These are phyloP conservation scores for Irpex rosettiformis DNA, from an alignment of 1,284 basidiomycete genomes.

Conservation along the genomic window DNA sequence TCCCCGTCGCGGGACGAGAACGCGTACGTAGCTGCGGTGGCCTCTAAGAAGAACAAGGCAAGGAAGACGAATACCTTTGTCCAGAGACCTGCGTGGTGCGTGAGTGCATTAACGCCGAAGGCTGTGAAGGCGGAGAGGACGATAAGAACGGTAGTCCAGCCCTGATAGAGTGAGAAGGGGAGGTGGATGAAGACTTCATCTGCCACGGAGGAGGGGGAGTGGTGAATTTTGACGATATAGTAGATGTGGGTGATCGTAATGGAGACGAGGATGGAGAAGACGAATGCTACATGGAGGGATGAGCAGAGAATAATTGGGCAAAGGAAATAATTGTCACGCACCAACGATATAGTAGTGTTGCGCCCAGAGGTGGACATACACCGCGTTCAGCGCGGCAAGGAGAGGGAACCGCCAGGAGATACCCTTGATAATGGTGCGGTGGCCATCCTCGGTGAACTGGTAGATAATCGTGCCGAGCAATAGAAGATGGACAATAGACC, in stretches of 20 bases:
- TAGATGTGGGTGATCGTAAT: conserved; percentile 88
- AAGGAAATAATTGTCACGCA: conserved; percentile 25
- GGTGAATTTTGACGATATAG: conserved; percentile 86
- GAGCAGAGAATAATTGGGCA: not conserved
- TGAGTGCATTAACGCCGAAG: conserved; percentile 77
- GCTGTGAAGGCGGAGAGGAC: conserved; percentile 88
- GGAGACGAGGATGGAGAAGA: conserved; percentile 83
- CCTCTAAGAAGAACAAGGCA: conserved; percentile 89
- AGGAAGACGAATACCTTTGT: conserved; percentile 95
- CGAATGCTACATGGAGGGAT: conserved; percentile 52
- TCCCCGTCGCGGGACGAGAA: conserved; percentile 90
- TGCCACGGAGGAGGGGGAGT: conserved; percentile 56
- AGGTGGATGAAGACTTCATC: conserved; percentile 84
- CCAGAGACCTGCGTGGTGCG: conserved; percentile 74
- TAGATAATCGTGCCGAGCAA: conserved; percentile 87
- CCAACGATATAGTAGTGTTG: conserved; percentile 69
- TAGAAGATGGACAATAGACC: conserved; percentile 82
- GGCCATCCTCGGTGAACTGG: conserved; percentile 82
- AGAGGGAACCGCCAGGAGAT: conserved; percentile 89
- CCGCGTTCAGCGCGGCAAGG: conserved; percentile 77
- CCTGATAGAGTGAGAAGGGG: conserved; percentile 92
- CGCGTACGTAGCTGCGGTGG: conserved; percentile 87
- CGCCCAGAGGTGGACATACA: conserved; percentile 84
- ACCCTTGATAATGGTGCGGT: conserved; percentile 79
- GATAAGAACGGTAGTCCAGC: conserved; percentile 91